phyloP scores from a whole-genome alignment of 495 filamentous ascomycete genomes.

The Letharia lupina region DNA sequence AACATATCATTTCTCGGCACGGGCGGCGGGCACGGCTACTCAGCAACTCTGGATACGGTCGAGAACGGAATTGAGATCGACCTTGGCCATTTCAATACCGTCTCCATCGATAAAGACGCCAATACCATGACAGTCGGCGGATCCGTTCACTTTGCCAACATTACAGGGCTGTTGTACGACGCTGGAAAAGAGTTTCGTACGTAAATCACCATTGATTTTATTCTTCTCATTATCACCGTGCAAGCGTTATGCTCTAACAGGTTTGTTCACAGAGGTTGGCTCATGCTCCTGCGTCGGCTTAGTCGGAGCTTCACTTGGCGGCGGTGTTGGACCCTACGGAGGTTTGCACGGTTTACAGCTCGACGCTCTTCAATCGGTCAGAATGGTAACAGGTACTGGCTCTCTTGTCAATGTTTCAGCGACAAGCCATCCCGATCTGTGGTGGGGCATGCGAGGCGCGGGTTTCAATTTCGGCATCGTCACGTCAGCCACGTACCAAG shows the following conservation, averaged over 20 bases:
- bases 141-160: conserved; percentile 23
- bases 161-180: conserved; percentile 25
- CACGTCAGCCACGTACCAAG: conserved; percentile 21
- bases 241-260: conserved; percentile 7
- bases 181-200: conserved; percentile 27
- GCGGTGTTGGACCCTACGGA: conserved; percentile 30
- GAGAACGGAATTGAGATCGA: conserved; percentile 29
- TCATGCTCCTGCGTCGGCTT: conserved; percentile 28
- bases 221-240: conserved; percentile 15
- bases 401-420: conserved; percentile 24
- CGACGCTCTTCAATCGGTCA: conserved; percentile 31
- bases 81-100: conserved; percentile 24
- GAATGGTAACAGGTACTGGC: conserved; percentile 32
- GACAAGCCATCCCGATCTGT: conserved; percentile 27
- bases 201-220: conserved; percentile 5
- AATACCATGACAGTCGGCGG: conserved; percentile 29
- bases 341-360: conserved; percentile 32
- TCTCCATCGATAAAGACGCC: conserved; percentile 25
- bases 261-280: conserved; percentile 17
- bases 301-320: conserved; percentile 32
- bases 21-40: conserved; percentile 28
- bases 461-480: conserved; percentile 31
- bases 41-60: conserved; percentile 24
- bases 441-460: conserved; percentile 33
- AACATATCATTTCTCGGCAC: conserved; percentile 29